Percentiles rank a stretch among this genome's conserved stretches.
phyloP scores from a whole-genome alignment of 805 yeast genomes.

The Kockiozyma suomiensis region DNA sequence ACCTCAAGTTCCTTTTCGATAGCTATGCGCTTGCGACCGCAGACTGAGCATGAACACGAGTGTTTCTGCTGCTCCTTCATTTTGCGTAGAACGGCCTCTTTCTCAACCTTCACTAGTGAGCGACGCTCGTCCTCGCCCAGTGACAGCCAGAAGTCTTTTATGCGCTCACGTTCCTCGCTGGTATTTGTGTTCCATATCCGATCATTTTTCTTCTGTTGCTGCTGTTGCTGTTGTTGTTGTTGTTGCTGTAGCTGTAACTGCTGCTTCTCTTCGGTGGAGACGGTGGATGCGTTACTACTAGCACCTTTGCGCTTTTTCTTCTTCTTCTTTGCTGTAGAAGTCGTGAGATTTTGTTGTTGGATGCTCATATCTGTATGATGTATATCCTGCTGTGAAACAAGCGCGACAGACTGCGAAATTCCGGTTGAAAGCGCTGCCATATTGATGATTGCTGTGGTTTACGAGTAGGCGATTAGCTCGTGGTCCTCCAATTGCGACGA shows the following conservation, averaged over 20 bases:
- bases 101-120: slow-evolving; percentile 65
- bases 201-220: slow-evolving; percentile 32
- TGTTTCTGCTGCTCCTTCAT: slow-evolving; percentile 62
- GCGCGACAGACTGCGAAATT: neutral
- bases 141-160: slow-evolving; percentile 66
- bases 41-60: slow-evolving; percentile 70
- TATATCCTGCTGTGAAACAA: neutral
- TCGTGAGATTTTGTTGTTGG: slow-evolving; percentile 1
- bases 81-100: slow-evolving; percentile 65
- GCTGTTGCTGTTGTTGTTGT: neutral
- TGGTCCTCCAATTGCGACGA: slow-evolving; percentile 8
- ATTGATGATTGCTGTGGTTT: neutral
- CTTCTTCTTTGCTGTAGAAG: slow-evolving; percentile 26
- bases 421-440: slow-evolving; percentile 15
- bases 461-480: neutral
- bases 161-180: slow-evolving; percentile 54
- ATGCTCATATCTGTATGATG: neutral
- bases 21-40: slow-evolving; percentile 72
- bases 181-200: slow-evolving; percentile 53
- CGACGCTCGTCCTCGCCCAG: slow-evolving; percentile 62
- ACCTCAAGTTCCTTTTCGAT: slow-evolving; percentile 77
- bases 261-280: slow-evolving; percentile 1
- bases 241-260: slow-evolving; percentile 1
- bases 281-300: slow-evolving; percentile 9
- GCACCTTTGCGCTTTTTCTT: slow-evolving; percentile 33